Base-by-base conservation (phyloP, 768 basidiomycete species). In the Amanita subjunquillea region DNA sequence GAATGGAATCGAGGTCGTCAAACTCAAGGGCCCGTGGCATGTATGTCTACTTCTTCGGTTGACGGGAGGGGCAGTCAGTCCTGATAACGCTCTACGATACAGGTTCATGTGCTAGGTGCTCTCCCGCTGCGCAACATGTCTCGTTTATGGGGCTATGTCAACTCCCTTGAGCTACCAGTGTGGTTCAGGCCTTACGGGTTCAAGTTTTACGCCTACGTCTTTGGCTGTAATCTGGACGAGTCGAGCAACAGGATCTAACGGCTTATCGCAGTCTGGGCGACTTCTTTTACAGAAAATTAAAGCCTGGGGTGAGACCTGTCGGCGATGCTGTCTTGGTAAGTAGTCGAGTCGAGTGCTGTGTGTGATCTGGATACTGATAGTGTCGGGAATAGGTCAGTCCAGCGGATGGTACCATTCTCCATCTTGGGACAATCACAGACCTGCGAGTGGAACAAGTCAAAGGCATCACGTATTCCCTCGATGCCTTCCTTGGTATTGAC, bases 101-200 rank as follows among this genome's bases (percentile, higher is more conserved):
- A 91, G 92, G 91, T 98, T n/a, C 89, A 95, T 68, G 93, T 98
- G 44, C 75, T 98, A 48, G 95, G 94, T 48, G 94, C 94, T 8
- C 78, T 99, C 1, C 96, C 96, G 0, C 78, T 98, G 5, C 83
- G 94, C 39, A 92, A 92, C 56, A 82, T 97, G 63, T 98, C 95
- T n/a, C 85, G 94, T 1, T 68, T 98, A 4, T 98, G 95, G 93
- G 96, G 96, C 5, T 94, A 93, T 67, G 61, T 98, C 56, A 99
- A 97, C 71, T 88, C 87, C 1, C 76, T 94, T 56, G 87, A 92
- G 59, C 79, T 99, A 4, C 96, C 96, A 29, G 75, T 94, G 55
- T 99, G 93, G 94, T 78, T 92, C 68, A 78, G 96, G n/a, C 93
- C 93, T 3, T 80, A 82, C 62, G 90, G 94, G 36, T 82, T 93